Base-by-base conservation (phyloP, 2,329 filamentous ascomycete genomes). In the Huntiella moniliformis region DNA sequence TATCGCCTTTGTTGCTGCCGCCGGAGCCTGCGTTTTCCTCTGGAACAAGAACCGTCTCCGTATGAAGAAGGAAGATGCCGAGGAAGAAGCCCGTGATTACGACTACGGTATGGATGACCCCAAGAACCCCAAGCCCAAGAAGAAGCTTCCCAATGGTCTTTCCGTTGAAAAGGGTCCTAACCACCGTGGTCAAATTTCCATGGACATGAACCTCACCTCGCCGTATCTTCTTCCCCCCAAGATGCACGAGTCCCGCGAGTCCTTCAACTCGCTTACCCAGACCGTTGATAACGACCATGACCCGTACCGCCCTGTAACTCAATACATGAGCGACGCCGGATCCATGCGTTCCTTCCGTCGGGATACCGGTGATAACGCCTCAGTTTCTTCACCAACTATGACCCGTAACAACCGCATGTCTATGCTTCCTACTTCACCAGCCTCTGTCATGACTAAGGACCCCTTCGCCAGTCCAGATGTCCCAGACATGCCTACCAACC, bases 141-240 rank as follows among this genome's bases (percentile, higher is more conserved):
- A 54, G 54, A 61, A 56, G 44, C 15, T 17, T 33, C 33, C 28
- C 15, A 37, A 37, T 16, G 22, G 22, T 16, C 59, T 63, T 37
- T 77, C 61, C 66, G 75, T 68, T 39, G 70, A 83, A 56, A 77
- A 77, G 58, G 60, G 63, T 16, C 11, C 17, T 11, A 51, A 55
- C 33, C 59, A 60, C 43, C 61, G 64, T 41, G 64, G 67, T 34
- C 75, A 79, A 54, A 60, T 80, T 42, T 82, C 77, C 32, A 74
- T 88, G 71, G 73, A 77, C 54, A 74, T 87, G 71, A 76, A 81
- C 56, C 68, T 87, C 41, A 75, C 74, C 32, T 91, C 79, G 54
- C 91, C 91, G 2, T 98, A 96, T 59, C 72, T 98, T n/a, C 70
- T 96, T n/a, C 87, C 91, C 4, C 82, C 83, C 1, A 77, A 75